Evolutionary conservation across 2,329 filamentous ascomycete species (phyloP), one percentile per base, ranked within the genome.

Genomic region (Orbilia quercus): DNA sequence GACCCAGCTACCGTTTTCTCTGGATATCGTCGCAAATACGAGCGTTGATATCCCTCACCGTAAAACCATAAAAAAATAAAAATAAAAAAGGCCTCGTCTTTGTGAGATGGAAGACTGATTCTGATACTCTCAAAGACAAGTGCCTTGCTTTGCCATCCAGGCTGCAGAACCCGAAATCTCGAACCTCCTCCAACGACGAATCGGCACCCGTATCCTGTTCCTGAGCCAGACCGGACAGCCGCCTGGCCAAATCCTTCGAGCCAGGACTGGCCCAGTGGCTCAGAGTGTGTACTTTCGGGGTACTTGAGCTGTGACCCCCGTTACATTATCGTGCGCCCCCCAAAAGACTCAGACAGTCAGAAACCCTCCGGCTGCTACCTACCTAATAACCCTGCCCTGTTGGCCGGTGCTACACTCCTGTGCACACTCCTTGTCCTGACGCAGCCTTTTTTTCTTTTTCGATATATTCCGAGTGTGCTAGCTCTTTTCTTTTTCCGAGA

Each of bases 11-110:
- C 66, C 58, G 51, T 54, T 58, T 72, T 72, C 59, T 31, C n/a
- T 50, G 67, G 36, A 64, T 65, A 72, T 84, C 38, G 85, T 85
- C 75, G 79, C 78, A 6, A 79, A 80, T 4, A 82, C 82, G 1
- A 82, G 78, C 51, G 76, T 80, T 12, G 83, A 79, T 2, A 81
- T 85, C 22, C 66, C 83, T 85, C 53, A 80, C 83, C 44, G 42
- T 60, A 44, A 45, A 50, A 45, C 50, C 5, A 20, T 40, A 36
- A 28, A 23, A 62, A 66, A 58, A 66, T 22, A 31, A n/a, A 18
- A 31, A 5, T 22, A 51, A 63, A 57, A 71, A 58, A 40, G 47
- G n/a, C n/a, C 48, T 55, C 54, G 38, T 22, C 38, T 42, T 11
- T 42, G 28, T 31, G 28, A 5, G 28, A 31, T 4, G 9, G 28